phyloP scores from a whole-genome alignment of 2,329 filamentous ascomycete species.

The Tolypocladium album region DNA sequence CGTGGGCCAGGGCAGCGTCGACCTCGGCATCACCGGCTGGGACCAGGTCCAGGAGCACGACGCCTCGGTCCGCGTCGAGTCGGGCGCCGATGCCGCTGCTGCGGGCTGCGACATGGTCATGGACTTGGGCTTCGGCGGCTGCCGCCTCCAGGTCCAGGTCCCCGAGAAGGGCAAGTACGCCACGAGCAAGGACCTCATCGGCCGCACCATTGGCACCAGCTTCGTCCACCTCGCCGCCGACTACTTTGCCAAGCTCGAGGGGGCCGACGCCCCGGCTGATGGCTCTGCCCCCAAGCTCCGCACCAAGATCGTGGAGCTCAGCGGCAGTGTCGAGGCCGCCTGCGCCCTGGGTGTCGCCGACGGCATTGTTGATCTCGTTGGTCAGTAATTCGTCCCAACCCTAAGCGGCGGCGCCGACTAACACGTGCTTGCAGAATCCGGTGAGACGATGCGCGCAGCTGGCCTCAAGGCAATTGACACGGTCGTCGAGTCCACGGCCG shows the following conservation, averaged over 20 bases:
- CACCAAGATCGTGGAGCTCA: conserved; percentile 88
- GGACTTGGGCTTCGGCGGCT: conserved; percentile 81
- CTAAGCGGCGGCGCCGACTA: conserved; percentile 3
- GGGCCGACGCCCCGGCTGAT: conserved; percentile 24
- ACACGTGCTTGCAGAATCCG: conserved; percentile 57
- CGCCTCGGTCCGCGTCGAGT: conserved; percentile 42
- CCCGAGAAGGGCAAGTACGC: conserved; percentile 70
- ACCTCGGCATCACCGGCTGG: conserved; percentile 86
- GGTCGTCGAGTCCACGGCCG: conserved; percentile 75
- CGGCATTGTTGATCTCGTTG: conserved; percentile 94
- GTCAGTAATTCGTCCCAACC: conserved; percentile 39
- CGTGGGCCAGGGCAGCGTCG: conserved; percentile 86
- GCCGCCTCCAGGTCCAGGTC: conserved; percentile 94
- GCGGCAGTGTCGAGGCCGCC: conserved; percentile 93
- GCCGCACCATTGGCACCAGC: conserved; percentile 90
- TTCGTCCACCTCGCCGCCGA: conserved; percentile 76
- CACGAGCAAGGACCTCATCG: conserved; percentile 67
- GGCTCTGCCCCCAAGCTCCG: conserved; percentile 43
- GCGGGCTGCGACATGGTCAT: conserved; percentile 74
- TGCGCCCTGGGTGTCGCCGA: conserved; percentile 93
- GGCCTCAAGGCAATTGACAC: conserved; percentile 92
- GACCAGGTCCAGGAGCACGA: conserved; percentile 92
- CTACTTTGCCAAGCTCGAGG: conserved; percentile 75
- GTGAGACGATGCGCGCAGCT: conserved; percentile 95
- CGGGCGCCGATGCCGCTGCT: conserved; percentile 34